These are phyloP conservation scores for Medicago truncatula DNA, from an alignment of 306 rosid species.

Conservation along the genomic window DNA sequence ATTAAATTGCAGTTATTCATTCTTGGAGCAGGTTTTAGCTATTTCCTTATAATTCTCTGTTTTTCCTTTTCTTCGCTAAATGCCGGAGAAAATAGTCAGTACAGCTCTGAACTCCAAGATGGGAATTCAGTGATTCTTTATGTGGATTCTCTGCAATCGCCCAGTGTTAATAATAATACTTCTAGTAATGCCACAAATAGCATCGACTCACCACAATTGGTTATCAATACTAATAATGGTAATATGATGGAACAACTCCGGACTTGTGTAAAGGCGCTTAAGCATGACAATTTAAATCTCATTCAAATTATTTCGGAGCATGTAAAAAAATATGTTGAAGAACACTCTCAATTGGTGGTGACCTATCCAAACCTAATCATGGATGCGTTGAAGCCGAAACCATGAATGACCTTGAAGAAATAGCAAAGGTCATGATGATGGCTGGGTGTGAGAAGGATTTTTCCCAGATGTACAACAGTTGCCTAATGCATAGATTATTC, in stretches of 20 bases:
- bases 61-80: background rate
- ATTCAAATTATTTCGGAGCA: background rate
- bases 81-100: background rate
- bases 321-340: background rate
- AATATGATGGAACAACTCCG: background rate
- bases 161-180: background rate
- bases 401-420: conserved; percentile 66
- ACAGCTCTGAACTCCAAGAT: background rate
- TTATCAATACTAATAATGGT: background rate
- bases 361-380: conserved; percentile 48
- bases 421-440: conserved; percentile 61
- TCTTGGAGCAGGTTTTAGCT: conserved; percentile 16
- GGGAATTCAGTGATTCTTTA: background rate
- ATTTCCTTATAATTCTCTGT: background rate
- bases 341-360: background rate
- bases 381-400: conserved; percentile 66
- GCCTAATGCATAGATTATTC: conserved; percentile 58
- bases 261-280: background rate
- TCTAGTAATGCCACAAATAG: background rate
- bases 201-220: background rate
- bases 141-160: background rate
- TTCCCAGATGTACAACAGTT: conserved; percentile 62
- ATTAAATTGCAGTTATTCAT: background rate
- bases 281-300: background rate
- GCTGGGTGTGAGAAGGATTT: conserved; percentile 63